Evolutionary conservation across 257 asterid genomes (phyloP).

Genomic region (Phtheirospermum japonicum): DNA sequence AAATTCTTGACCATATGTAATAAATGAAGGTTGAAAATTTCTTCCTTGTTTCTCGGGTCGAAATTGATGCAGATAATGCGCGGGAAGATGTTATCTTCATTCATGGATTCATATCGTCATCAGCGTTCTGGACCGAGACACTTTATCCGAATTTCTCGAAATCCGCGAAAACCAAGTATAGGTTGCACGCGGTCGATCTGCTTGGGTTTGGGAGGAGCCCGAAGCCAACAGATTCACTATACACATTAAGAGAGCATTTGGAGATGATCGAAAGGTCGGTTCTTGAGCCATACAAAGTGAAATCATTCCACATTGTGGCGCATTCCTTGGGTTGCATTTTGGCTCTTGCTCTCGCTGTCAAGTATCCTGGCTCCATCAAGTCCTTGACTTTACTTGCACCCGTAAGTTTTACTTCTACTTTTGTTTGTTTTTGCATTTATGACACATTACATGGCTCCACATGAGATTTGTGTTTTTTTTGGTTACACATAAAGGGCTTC

Average conservation of each 20-base stretch:
- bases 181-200: conserved; percentile 84
- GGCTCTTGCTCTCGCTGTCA: conserved; percentile 87
- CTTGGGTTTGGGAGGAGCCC: conserved; percentile 95
- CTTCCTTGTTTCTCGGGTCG: neutral
- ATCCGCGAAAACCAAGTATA: conserved; percentile 60
- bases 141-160: conserved; percentile 76
- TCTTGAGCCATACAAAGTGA: conserved; percentile 61
- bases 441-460: too few relatives aligned
- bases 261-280: conserved; percentile 91
- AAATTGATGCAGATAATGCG: conserved; percentile 39
- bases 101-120: conserved; percentile 91
- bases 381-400: conserved; percentile 89
- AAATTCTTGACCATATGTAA: neutral
- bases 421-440: too few relatives aligned
- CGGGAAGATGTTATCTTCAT: conserved; percentile 85
- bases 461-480: too few relatives aligned
- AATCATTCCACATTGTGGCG: conserved; percentile 88
- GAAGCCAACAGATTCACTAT: conserved; percentile 75
- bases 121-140: conserved; percentile 93
- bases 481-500: too few relatives aligned
- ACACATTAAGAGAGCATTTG: conserved; percentile 78
- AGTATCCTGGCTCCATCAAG: conserved; percentile 56
- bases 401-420: conserved; percentile 35
- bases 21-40: neutral
- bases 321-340: conserved; percentile 93